These are phyloP conservation scores for Teratosphaeria pseudoeucalypti DNA, from an alignment of 2,329 filamentous ascomycete species.

Conservation along the genomic window DNA sequence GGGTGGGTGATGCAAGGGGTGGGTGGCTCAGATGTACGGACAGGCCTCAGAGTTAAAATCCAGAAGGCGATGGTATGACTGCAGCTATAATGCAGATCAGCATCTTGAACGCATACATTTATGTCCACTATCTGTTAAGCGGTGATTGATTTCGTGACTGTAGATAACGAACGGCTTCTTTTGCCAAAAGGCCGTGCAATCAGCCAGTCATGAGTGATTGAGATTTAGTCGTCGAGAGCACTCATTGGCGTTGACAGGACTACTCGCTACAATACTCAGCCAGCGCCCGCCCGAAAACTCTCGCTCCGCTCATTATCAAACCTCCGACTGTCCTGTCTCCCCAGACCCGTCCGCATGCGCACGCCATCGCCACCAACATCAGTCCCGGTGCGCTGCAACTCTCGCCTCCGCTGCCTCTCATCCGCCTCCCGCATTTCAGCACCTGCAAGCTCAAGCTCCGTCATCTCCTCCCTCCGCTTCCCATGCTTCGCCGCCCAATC, in stretches of 20 bases:
- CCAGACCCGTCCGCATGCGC: not conserved
- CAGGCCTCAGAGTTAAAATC: not conserved
- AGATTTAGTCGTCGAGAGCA: not conserved
- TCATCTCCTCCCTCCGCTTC: conserved; percentile 19
- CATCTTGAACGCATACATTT: not conserved
- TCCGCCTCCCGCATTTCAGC: conserved; percentile 26
- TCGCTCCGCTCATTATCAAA: not conserved
- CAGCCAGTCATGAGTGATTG: not conserved
- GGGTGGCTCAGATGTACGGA: not conserved
- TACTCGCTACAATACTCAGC: not conserved
- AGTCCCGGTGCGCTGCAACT: not conserved
- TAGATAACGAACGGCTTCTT: too few species aligned
- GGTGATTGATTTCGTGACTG: not conserved
- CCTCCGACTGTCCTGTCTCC: not conserved
- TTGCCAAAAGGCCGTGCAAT: too few species aligned
- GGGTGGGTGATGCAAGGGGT: not conserved
- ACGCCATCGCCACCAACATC: not conserved
- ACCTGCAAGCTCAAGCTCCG: conserved; percentile 24
- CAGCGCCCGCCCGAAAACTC: not conserved
- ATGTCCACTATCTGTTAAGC: not conserved
- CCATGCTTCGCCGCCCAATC: conserved; percentile 24
- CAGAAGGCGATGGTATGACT: not conserved
- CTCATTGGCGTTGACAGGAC: not conserved
- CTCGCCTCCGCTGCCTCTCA: not conserved
- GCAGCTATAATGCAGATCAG: not conserved